Evolutionary conservation across 176 grass and related monocot species (phyloP), one percentile per base, ranked within the genome.

Genomic region (Aegilops sharonensis): DNA sequence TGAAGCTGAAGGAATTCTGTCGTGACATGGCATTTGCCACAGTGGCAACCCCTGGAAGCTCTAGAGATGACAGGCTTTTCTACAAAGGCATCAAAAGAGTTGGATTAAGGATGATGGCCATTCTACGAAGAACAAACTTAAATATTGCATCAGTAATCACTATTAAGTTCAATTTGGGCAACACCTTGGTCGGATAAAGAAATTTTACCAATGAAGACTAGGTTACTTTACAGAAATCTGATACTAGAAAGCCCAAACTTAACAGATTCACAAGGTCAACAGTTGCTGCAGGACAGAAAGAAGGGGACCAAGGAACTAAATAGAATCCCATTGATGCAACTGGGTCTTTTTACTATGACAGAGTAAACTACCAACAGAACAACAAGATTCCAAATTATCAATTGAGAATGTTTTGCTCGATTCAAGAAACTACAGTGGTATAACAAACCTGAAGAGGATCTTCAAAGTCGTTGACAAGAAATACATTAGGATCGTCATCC

Each of bases 391-490:
- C 13, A 61, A 34, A 82, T 71, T 69, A 81, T 45, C 6, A 82
- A 11, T n/a, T 64, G 8, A 63, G 21, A 86, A 39, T 82, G 7
- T 7, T 59, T 47, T 64, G 27, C 63, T 85, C n/a, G 36, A 37
- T 66, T 64, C 34, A 74, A 87, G 62, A 31, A 83, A 56, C 11
- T 61, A 81, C 31, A 81, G 84, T 61, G 75, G 43, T 20, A 20
- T 61, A 78, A 88, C 83, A 88, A 20, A 99, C 97, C 97, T 99
- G 97, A 88, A 99, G 92, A 61, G 97, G 97, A 79, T 99, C 97
- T 87, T 94, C 90, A 84, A 94, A 99, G 90, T 99, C 86, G 60
- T 99, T 99, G 60, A 99, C 92, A 83, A 99, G 97, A 91, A 99
- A 96, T 82, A 99, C 92, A 99, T 91, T 96, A 68, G 94, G 84